phyloP scores from a whole-genome alignment of 2,329 filamentous ascomycete genomes.

The Fonsecaea monophora region DNA sequence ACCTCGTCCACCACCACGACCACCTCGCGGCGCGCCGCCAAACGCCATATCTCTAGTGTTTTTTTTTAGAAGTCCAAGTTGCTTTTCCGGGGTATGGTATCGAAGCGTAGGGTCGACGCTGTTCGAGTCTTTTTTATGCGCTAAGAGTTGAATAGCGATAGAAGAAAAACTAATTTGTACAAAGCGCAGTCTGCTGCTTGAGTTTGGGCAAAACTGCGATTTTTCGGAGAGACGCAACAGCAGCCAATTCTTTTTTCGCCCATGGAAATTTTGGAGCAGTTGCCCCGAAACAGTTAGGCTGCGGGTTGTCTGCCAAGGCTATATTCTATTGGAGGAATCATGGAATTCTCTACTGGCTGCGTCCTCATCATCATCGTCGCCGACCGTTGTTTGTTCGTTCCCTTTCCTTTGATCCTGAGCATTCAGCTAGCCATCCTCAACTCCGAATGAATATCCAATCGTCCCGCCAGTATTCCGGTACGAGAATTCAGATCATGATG shows the following conservation, averaged over 20 bases:
- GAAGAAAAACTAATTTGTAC: not conserved
- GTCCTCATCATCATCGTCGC: not conserved
- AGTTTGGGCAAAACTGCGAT: conserved; percentile 17
- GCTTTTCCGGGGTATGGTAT: not conserved
- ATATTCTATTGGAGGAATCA: conserved; percentile 16
- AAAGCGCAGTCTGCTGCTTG: not conserved
- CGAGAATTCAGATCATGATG: not conserved
- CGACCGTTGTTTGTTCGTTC: not conserved
- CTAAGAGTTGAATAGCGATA: not conserved
- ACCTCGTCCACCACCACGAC: conserved; percentile 34
- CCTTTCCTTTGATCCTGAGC: not conserved
- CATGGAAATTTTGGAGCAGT: conserved; percentile 39
- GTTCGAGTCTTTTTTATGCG: not conserved
- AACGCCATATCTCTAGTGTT: conserved; percentile 28
- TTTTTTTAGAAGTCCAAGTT: not conserved
- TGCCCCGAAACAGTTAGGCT: conserved; percentile 24
- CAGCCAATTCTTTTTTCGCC: conserved; percentile 28
- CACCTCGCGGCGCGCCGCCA: conserved; percentile 35
- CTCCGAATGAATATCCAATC: not conserved
- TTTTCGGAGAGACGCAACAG: conserved; percentile 16
- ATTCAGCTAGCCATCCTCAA: not conserved
- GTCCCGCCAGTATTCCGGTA: not conserved
- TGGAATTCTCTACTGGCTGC: no score
- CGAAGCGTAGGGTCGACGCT: not conserved
- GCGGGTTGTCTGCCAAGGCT: conserved; percentile 24